phyloP scores from a whole-genome alignment of 805 yeast genomes.

The Myxozyma nipponensis region DNA sequence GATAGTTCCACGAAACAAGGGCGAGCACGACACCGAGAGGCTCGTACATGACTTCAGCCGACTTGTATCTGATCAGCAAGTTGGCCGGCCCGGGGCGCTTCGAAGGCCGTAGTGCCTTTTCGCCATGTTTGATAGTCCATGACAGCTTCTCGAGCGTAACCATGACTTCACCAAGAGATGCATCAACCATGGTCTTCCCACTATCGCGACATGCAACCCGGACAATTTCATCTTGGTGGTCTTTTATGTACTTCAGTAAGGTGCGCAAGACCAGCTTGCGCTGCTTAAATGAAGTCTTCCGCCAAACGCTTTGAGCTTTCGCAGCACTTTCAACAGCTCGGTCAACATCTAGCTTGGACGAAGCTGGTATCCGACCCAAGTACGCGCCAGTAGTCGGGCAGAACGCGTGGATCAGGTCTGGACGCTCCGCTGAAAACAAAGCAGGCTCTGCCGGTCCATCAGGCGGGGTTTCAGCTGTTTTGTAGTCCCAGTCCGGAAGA shows the following conservation, averaged over 20 bases:
- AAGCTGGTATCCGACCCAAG: constrained; percentile 66
- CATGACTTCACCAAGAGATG: constrained; percentile 64
- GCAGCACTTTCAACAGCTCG: constrained; percentile 50
- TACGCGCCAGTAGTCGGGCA: constrained; percentile 97
- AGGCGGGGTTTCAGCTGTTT: not conserved
- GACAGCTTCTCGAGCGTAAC: constrained; percentile 89
- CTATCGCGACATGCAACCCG: constrained; percentile 94
- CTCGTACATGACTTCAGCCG: constrained; percentile 90
- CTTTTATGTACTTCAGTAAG: constrained; percentile 63
- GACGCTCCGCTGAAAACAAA: constrained; percentile 1
- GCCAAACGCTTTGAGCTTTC: constrained; percentile 48
- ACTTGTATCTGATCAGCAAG: constrained; percentile 74
- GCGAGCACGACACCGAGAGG: constrained; percentile 90
- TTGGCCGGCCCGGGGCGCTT: constrained; percentile 84
- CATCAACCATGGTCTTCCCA: constrained; percentile 94
- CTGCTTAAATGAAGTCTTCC: constrained; percentile 53
- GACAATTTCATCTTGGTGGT: constrained; percentile 82
- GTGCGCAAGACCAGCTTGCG: constrained; percentile 71
- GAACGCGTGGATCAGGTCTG: constrained; percentile 63
- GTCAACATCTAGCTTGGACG: constrained; percentile 69
- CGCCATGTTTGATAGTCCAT: constrained; percentile 88
- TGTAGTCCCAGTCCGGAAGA: constrained; percentile 12
- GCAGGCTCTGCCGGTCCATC: constrained; percentile 1
- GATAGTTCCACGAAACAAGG: constrained; percentile 94
- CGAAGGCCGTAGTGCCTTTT: constrained; percentile 61